These are phyloP conservation scores for Bauhinia variegata DNA, from an alignment of 306 rosid species.

Conservation along the genomic window DNA sequence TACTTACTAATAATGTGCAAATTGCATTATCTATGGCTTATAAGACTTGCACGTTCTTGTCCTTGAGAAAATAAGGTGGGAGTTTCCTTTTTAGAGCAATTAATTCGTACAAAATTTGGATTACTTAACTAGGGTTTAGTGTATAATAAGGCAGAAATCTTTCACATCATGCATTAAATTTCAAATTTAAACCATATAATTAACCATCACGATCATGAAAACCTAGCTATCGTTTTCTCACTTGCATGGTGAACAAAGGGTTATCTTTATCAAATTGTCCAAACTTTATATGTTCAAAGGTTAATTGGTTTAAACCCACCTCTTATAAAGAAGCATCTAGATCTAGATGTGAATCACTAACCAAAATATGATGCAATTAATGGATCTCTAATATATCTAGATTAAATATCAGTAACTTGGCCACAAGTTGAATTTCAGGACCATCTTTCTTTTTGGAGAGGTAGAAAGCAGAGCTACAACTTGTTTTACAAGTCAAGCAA, in stretches of 20 bases:
- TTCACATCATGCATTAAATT: constrained; percentile 44
- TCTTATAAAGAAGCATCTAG: too few species aligned
- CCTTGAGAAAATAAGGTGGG: constrained; percentile 15
- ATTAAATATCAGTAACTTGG: too few species aligned
- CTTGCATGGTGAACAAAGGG: constrained; percentile 20
- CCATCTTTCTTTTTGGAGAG: constrained; percentile 27
- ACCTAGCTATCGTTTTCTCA: not conserved
- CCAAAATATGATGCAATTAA: too few species aligned
- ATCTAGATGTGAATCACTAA: too few species aligned
- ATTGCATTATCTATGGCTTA: too few species aligned
- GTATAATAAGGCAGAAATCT: constrained; percentile 35
- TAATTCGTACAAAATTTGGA: constrained; percentile 1
- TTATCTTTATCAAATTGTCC: constrained; percentile 2
- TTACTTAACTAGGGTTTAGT: constrained; percentile 10
- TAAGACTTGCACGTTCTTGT: not conserved
- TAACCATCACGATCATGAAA: constrained; percentile 24
- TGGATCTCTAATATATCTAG: too few species aligned
- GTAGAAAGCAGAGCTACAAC: constrained; percentile 33
- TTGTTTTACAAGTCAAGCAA: constrained; percentile 42
- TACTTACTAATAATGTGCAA: too few species aligned
- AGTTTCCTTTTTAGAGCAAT: constrained; percentile 25
- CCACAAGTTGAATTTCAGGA: constrained; percentile 38
- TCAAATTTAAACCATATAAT: constrained; percentile 26
- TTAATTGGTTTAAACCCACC: not conserved
- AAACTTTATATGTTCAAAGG: not conserved